These are phyloP conservation scores for Staphylotrichum longicolle DNA, from an alignment of 495 filamentous ascomycete genomes.

Conservation along the genomic window DNA sequence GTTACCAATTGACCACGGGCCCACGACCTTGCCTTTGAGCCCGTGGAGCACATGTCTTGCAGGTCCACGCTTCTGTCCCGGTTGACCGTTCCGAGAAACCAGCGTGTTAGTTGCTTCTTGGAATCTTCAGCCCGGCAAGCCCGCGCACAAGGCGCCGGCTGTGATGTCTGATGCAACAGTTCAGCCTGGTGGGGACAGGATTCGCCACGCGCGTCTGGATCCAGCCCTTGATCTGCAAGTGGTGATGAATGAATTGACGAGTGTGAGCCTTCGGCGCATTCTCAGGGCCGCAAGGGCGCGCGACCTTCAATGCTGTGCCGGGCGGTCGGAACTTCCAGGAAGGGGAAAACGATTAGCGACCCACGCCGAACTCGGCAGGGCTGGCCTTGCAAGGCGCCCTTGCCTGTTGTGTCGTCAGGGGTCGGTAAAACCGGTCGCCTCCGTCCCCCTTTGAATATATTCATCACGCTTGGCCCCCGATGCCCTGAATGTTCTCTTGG, in stretches of 20 bases:
- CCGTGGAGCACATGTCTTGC: neutral
- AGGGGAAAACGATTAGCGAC: constrained; percentile 2
- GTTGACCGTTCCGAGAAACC: neutral
- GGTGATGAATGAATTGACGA: constrained; percentile 9
- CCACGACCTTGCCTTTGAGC: neutral
- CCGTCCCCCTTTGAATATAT: no score
- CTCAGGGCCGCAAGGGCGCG: neutral
- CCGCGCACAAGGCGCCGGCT: no score
- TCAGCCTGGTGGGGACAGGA: constrained; percentile 1
- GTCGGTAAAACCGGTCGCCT: no score
- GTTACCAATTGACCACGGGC: constrained; percentile 27
- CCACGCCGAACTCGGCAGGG: constrained; percentile 3
- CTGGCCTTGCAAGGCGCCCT: no score
- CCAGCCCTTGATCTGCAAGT: constrained; percentile 14
- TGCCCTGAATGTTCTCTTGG: no score
- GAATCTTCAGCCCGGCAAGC: no score
- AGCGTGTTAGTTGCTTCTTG: no score
- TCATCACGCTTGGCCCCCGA: no score
- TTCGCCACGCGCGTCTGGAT: constrained; percentile 12
- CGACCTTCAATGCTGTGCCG: neutral
- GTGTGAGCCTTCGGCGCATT: neutral
- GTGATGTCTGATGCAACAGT: constrained; percentile 2
- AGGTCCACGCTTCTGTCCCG: neutral
- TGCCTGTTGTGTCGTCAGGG: no score
- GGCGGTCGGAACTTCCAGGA: constrained; percentile 17